Base-by-base conservation (phyloP, 1,284 basidiomycete genomes). In the Schizophyllum commune region DNA sequence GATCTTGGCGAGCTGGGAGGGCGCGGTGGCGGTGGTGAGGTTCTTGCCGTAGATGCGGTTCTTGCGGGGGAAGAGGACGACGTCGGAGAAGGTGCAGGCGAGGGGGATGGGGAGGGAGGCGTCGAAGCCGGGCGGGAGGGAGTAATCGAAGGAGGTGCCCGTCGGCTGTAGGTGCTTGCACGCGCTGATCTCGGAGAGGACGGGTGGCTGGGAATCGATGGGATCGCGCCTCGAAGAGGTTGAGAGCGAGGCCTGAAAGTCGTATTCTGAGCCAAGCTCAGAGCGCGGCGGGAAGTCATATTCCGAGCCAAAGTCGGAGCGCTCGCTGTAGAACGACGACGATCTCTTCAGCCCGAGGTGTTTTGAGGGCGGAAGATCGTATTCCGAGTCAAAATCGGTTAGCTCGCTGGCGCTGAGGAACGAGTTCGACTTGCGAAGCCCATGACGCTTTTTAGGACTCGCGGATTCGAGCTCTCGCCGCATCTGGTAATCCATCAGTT, bases 21-120 rank as follows among this genome's bases (percentile, higher is more conserved):
- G 39, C 39, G 39, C 39, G 56, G 81, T 78, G 53, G 67, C 69
- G 1, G 67, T 69, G n/a, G 72, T 65, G 56, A 81, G 67, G 65
- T 78, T 79, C 69, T 82, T 83, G 70, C 73, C 77, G 65, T 83
- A 75, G 9, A 84, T 75, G 27, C 83, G 73, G 65, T 83, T 81
- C 4, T 78, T 79, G 13, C 83, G 78, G 22, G 75, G 77, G 66
- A 83, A 84, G 56, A 79, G 77, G 8, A 82, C 65, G 8, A 77
- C 65, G 66, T 79, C 80, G 17, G 73, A 67, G 8, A 68, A 61
- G 0, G 81, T 81, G 71, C 78, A 81, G 56, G 75, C 72, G 11
- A 83, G 66, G 13, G 80, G 74, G 17, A 47, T 47, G 39, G 39
- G 39, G 17, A 13, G 13, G 13, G 13, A 11, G 39, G 9, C 13